A percentile compares a stretch with the other conserved stretches of the same genome.
These are phyloP conservation scores for Amphibolis antarctica DNA, from an alignment of 106 monocot species.

Conservation along the genomic window DNA sequence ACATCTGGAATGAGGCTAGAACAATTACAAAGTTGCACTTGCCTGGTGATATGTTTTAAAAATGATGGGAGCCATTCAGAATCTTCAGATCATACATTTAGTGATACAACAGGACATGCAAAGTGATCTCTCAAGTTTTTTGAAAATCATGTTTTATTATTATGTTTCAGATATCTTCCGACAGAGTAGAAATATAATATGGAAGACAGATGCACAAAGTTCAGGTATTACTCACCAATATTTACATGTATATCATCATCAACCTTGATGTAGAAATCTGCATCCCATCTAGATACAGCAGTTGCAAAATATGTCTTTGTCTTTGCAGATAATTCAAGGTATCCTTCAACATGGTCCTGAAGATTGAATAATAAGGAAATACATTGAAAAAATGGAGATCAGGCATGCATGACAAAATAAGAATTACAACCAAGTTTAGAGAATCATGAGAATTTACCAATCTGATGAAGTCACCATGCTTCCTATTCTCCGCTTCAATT, in stretches of 20 bases:
- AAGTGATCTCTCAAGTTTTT: no score
- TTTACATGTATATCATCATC: constrained; percentile 99
- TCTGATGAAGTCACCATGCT: constrained; percentile 89
- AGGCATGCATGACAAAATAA: neutral
- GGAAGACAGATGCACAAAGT: neutral
- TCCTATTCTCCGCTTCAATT: constrained; percentile 80
- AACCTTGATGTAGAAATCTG: constrained; percentile 89
- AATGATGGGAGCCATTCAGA: no score
- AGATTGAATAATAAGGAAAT: neutral
- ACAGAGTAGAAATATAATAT: neutral
- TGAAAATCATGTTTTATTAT: no score
- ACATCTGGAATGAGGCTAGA: no score
- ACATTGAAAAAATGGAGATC: neutral
- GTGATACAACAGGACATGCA: no score
- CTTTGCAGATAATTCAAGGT: constrained; percentile 90
- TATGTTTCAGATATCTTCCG: neutral
- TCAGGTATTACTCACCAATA: constrained; percentile 40
- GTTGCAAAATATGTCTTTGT: constrained; percentile 88
- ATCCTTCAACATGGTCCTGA: constrained; percentile 96
- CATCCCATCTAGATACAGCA: constrained; percentile 89
- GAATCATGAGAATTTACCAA: constrained; percentile 6
- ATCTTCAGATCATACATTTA: no score
- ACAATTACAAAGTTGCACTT: no score
- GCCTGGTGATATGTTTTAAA: no score
- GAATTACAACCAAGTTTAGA: neutral